A percentile compares a stretch with the other conserved stretches of the same genome.
Evolutionary conservation across 176 grass and related monocot genomes (phyloP).

Genomic region (Canna indica): DNA sequence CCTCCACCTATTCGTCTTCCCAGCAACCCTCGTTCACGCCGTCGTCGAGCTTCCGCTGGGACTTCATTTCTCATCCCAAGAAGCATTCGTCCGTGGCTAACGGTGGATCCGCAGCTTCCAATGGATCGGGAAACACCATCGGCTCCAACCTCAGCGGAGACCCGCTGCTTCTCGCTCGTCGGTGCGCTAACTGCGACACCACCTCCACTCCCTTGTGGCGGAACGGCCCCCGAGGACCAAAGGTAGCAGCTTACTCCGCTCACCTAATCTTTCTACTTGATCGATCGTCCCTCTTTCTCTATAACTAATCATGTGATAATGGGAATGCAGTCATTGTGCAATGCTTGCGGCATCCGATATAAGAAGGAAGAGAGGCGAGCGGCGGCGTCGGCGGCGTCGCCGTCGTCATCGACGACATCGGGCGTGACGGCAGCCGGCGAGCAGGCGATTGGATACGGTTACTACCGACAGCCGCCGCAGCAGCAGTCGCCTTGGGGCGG

Average conservation of each 20-base stretch:
- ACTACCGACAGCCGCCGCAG: constrained; percentile 5
- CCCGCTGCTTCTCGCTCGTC: constrained; percentile 30
- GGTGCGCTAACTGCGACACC: constrained; percentile 92
- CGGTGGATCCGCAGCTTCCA: constrained; percentile 15
- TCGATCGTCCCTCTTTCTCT: not conserved
- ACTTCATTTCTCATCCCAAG: constrained; percentile 15
- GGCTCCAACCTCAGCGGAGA: constrained; percentile 13
- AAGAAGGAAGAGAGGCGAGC: constrained; percentile 68
- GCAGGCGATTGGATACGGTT: constrained; percentile 21
- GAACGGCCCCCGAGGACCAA: constrained; percentile 85
- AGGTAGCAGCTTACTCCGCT: constrained; percentile 31
- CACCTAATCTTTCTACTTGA: not conserved
- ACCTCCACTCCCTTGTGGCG: constrained; percentile 86
- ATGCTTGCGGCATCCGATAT: constrained; percentile 70
- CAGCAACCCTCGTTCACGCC: too few species aligned
- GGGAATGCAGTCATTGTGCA: constrained; percentile 48
- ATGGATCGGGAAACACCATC: not conserved
- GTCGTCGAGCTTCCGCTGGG: constrained; percentile 35
- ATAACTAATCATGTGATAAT: not conserved
- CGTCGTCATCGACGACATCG: not conserved
- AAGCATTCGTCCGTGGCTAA: not conserved
- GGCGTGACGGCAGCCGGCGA: not conserved
- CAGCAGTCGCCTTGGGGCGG: constrained; percentile 9
- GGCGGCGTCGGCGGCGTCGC: constrained; percentile 28
- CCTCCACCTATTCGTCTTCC: too few species aligned